Evolutionary conservation across 164 flowering plant species (phyloP).

Genomic region (Taxillus chinensis): DNA sequence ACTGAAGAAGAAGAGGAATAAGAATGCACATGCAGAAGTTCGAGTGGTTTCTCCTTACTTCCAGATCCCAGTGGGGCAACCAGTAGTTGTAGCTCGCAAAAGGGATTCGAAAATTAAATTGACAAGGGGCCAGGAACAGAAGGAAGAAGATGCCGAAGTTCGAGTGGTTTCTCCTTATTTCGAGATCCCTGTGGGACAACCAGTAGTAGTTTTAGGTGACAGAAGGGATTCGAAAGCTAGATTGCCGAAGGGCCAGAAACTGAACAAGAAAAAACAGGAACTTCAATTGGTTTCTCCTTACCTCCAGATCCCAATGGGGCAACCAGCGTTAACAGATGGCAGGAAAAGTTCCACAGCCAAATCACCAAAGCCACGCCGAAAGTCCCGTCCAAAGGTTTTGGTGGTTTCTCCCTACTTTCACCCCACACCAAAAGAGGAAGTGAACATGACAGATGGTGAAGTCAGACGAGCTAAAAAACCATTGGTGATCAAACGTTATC

Average conservation of each 20-base stretch:
- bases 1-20: background rate
- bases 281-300: constrained; percentile 12
- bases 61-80: background rate
- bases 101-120: background rate
- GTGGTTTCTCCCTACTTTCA: constrained; percentile 15
- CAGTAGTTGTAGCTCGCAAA: background rate
- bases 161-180: constrained; percentile 17
- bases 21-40: background rate
- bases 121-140: background rate
- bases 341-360: background rate
- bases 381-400: background rate
- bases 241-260: background rate
- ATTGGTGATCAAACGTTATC: background rate
- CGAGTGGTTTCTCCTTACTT: constrained; percentile 16
- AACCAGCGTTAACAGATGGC: background rate
- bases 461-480: background rate
- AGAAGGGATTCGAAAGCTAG: background rate
- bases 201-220: background rate
- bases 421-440: background rate
- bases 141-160: background rate
- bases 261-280: background rate
- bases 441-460: background rate
- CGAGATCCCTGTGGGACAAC: background rate
- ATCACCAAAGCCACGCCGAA: background rate
- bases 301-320: constrained; percentile 6